phyloP scores from a whole-genome alignment of 176 grass and related monocot genomes.

The Oryza australiensis region DNA sequence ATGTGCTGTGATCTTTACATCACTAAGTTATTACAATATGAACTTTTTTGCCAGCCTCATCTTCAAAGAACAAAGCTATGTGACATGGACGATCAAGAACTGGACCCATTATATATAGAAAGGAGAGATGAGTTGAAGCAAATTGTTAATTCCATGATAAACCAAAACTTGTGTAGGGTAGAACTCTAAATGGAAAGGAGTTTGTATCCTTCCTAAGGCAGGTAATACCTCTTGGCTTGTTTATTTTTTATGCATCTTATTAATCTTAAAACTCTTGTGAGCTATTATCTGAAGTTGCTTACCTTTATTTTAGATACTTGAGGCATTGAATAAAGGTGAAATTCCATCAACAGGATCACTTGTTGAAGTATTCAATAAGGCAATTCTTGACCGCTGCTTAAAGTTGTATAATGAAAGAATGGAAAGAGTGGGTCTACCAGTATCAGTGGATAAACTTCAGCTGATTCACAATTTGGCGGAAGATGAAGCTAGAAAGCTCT shows the following conservation, averaged over 20 bases:
- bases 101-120: constrained; percentile 67
- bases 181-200: constrained; percentile 78
- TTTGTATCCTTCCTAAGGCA: constrained; percentile 86
- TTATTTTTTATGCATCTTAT: not conserved
- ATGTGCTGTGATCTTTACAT: not conserved
- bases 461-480: constrained; percentile 38
- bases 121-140: constrained; percentile 83
- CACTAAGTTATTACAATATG: constrained; percentile 5
- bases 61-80: constrained; percentile 96
- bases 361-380: constrained; percentile 95
- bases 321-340: constrained; percentile 94
- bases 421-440: constrained; percentile 55
- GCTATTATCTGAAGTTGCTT: constrained; percentile 7
- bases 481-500: constrained; percentile 54
- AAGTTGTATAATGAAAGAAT: constrained; percentile 73
- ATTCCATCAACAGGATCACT: constrained; percentile 92
- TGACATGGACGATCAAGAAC: constrained; percentile 74
- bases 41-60: constrained; percentile 82
- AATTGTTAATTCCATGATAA: constrained; percentile 72
- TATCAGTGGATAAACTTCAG: constrained; percentile 66
- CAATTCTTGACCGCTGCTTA: constrained; percentile 81
- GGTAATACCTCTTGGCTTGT: constrained; percentile 40
- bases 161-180: constrained; percentile 87
- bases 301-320: constrained; percentile 68
- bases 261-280: constrained; percentile 19